Base-by-base conservation (phyloP, 2,329 filamentous ascomycete genomes). In the Neonectria ditissima region DNA sequence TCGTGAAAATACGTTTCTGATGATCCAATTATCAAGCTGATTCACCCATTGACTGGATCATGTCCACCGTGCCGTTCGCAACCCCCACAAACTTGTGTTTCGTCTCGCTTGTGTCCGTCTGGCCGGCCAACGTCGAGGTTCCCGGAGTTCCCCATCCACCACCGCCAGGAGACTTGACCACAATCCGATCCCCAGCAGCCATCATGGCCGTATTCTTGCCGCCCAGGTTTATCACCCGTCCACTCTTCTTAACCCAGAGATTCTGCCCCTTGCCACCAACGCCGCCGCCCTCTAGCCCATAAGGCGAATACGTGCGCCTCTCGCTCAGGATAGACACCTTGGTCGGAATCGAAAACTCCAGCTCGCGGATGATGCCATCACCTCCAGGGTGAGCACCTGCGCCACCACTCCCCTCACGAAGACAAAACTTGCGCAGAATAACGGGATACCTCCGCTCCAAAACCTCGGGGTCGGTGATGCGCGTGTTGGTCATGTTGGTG, bases 221-320 rank as follows among this genome's bases (percentile, higher is more conserved):
- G 1, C 69, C 69, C 9, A 71, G 44, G 22, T 60, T 64, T 9
- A 66, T 77, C 57, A 81, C 45, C 68, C 71, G 64, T 6, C 79
- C 67, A 2, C 72, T 66, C 67, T 87, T 90, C 9, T 92, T 83
- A 26, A 96, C 89, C 94, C 94, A 97, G 52, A 96, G 81, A 71
- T 97, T 98, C 67, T 93, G 80, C 0, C 95, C 95, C 52, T 91
- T 90, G 69, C 87, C 79, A 0, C 89, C 95, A 65, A 94, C 90
- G 63, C 89, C 89, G 4, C 94, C 94, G 1, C 94, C 94, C 20
- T 89, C 89, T 62, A 97, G 84, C 0, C 94, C 94, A 68, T 77
- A 76, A 0, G 79, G 92, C 45, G 87, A 86, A 69, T 92, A 91
- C 0, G 93, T 91, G 20, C 92, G 81, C 14, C 92, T 77, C 77